phyloP scores from a whole-genome alignment of 306 rosid species.

The Gastrolobium villosum region DNA sequence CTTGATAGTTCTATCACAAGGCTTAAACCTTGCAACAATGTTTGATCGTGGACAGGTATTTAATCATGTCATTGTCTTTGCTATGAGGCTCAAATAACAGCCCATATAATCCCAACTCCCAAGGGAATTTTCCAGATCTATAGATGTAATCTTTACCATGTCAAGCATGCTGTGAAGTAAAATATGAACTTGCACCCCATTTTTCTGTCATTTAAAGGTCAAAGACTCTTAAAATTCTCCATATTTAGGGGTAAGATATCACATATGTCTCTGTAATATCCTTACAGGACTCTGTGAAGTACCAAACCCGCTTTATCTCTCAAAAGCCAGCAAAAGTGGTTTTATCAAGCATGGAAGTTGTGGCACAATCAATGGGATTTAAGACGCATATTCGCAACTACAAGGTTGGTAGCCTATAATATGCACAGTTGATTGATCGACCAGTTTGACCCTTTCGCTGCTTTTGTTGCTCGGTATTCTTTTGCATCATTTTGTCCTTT shows the following conservation, averaged over 20 bases:
- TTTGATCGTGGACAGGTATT: constrained; percentile 84
- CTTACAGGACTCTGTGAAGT: constrained; percentile 68
- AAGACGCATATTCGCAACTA: constrained; percentile 92
- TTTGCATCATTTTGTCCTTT: constrained; percentile 19
- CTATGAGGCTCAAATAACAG: constrained; percentile 18
- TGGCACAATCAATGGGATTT: constrained; percentile 92
- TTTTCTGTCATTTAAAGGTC: constrained; percentile 28
- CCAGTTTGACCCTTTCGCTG: constrained; percentile 1
- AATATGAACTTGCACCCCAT: neutral
- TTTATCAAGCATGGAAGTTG: constrained; percentile 92
- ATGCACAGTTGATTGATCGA: constrained; percentile 26
- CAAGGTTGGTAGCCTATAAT: constrained; percentile 60
- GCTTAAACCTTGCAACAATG: constrained; percentile 83
- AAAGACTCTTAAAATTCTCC: constrained; percentile 23
- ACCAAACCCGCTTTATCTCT: constrained; percentile 86
- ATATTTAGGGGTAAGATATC: neutral
- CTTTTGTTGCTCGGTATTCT: constrained; percentile 20
- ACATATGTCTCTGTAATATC: constrained; percentile 20
- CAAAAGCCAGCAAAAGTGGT: constrained; percentile 92
- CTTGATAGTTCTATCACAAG: constrained; percentile 87
- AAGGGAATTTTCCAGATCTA: constrained; percentile 24
- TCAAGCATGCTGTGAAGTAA: neutral
- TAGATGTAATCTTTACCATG: constrained; percentile 28
- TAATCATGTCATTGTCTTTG: constrained; percentile 17
- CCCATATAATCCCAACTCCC: neutral